phyloP scores from a whole-genome alignment of 306 rosid genomes.

The Pyrus communis region DNA sequence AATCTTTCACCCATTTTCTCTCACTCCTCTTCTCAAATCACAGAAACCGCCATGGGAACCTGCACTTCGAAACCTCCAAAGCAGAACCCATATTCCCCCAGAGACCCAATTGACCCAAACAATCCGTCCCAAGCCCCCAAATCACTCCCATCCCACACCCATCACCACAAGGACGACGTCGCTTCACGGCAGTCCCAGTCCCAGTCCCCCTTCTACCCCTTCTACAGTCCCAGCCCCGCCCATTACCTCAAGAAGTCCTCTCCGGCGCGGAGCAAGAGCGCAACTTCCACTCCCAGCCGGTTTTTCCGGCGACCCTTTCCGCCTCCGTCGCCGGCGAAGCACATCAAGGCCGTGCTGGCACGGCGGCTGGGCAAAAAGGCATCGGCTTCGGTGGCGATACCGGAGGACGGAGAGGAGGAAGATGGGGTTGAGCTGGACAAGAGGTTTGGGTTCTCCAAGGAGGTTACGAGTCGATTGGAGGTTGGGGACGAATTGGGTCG shows the following conservation, averaged over 20 bases:
- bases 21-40: not conserved
- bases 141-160: constrained; percentile 29
- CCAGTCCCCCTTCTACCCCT: constrained; percentile 77
- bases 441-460: constrained; percentile 94
- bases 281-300: constrained; percentile 76
- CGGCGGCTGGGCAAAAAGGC: constrained; percentile 74
- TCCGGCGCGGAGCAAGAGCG: constrained; percentile 39
- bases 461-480: constrained; percentile 66
- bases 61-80: constrained; percentile 87
- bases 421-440: constrained; percentile 70
- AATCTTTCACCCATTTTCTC: not conserved
- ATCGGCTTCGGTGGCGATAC: constrained; percentile 43
- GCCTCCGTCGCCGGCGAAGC: constrained; percentile 99
- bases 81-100: constrained; percentile 55
- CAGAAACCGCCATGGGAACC: constrained; percentile 51
- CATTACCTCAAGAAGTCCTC: constrained; percentile 55
- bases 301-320: constrained; percentile 85
- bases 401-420: constrained; percentile 69
- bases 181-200: constrained; percentile 21
- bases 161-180: constrained; percentile 32
- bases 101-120: constrained; percentile 27
- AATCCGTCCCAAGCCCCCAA: constrained; percentile 48
- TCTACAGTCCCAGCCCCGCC: constrained; percentile 91
- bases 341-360: constrained; percentile 67
- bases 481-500: constrained; percentile 92